Conservation (phyloP, 441 rosid species). For the Eruca vesicaria region DNA sequence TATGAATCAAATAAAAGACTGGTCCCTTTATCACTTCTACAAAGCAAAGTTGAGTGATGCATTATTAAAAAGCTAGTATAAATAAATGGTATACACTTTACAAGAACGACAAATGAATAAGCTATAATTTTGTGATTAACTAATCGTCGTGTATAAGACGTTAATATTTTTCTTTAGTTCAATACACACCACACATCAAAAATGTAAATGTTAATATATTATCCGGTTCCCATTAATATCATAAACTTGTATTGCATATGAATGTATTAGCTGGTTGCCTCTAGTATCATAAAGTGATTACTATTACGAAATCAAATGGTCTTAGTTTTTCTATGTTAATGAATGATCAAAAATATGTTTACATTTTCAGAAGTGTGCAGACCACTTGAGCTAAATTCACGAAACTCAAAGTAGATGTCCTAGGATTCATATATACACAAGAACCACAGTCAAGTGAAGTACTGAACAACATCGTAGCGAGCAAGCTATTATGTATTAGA, state of each 20-base stretch:
- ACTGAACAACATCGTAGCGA: neutral
- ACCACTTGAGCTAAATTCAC: constrained; percentile 43
- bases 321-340: neutral
- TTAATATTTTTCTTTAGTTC: neutral
- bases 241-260: too few species aligned
- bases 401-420: constrained; percentile 54
- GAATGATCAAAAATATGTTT: constrained; percentile 1
- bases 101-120: constrained; percentile 27
- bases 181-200: neutral
- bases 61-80: constrained; percentile 1
- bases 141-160: neutral
- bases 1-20: constrained; percentile 23
- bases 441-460: neutral
- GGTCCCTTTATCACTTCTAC: constrained; percentile 27
- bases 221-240: too few species aligned
- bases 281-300: too few species aligned
- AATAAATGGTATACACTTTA: constrained; percentile 23
- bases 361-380: constrained; percentile 29
- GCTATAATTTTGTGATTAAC: constrained; percentile 8
- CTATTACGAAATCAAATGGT: neutral
- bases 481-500: neutral
- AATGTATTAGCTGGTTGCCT: too few species aligned
- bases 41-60: constrained; percentile 29
- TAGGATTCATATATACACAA: constrained; percentile 43
- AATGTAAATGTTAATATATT: too few species aligned